Base-by-base conservation (phyloP, 371 early-diverging fungal genomes). In the Rhizopus delemar region DNA sequence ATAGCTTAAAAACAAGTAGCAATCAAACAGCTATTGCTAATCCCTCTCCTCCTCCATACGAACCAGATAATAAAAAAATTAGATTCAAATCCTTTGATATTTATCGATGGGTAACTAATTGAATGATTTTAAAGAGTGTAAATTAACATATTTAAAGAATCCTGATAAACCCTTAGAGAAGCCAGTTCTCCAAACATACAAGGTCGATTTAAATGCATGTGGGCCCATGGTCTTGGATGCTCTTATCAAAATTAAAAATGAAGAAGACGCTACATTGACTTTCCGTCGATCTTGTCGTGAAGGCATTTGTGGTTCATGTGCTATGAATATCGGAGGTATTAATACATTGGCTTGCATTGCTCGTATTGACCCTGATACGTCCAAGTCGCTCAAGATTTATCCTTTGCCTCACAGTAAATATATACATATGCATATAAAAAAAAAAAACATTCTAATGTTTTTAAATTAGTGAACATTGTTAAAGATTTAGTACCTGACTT, bases 151-250 rank as follows among this genome's bases (percentile, higher is more conserved):
- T 52, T 12, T 46, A 46, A 34, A 65, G 65, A 59, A 59, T 35
- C 98, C 98, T 50, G 96, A 95, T 63, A 75, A 69, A 36, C 97
- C 98, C 4, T 80, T 87, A 3, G 92, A 86, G 57, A 94, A 96
- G 82, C 98, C 98, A 36, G 71, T 76, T 55, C 80, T 96, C 62
- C 89, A 94, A 69, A 81, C 78, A n/a, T 98, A 94, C 78, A 76
- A 88, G 70, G 82, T 98, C 36, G 93, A 98, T 73, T 76, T 95
- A 73, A 92, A 91, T 82, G 56, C 75, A 46, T 94, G 94, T 70
- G 96, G 96, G 16, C 96, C 97, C 53, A 96, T 96, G 96, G 83
- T 95, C 8, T 83, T 96, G 38, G 98, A 97, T 71, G 96, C 95
- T 13, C 73, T 95, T 38, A 90, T 95, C 71, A 95, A 96, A 73